Percentiles rank a stretch among this genome's conserved stretches.
Conservation (phyloP, 1,139 yeast species). For the Pichia sp. region DNA sequence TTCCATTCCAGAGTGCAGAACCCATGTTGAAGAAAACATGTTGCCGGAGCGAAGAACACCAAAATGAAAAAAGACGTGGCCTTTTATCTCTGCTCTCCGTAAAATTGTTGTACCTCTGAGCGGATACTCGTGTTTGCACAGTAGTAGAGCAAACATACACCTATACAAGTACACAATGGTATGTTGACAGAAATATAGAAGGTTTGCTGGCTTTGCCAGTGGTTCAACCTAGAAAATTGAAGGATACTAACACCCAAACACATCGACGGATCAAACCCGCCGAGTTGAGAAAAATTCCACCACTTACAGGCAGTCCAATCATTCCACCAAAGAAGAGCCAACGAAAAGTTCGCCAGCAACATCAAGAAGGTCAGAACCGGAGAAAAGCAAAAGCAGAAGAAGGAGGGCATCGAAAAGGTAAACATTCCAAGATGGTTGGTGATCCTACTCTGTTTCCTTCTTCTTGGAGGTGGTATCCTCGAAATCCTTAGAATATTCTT, state of each 20-base stretch:
- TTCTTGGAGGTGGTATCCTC: slow-evolving; percentile 79
- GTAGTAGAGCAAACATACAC: not conserved
- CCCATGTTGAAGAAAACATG: not conserved
- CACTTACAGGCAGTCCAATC: slow-evolving; percentile 52
- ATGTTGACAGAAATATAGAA: not conserved
- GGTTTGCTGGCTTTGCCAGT: too few species aligned
- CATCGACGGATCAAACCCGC: too few species aligned
- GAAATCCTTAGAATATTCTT: slow-evolving; percentile 58
- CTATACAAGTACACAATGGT: not conserved
- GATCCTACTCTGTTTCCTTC: slow-evolving; percentile 58
- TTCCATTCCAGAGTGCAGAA: too few species aligned
- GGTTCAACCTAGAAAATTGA: too few species aligned
- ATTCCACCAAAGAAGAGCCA: slow-evolving; percentile 81
- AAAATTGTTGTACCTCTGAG: too few species aligned
- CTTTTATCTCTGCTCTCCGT: not conserved
- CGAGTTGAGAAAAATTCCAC: too few species aligned
- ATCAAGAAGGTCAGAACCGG: slow-evolving; percentile 54
- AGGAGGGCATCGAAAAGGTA: slow-evolving; percentile 5
- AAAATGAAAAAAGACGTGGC: slow-evolving; percentile 4
- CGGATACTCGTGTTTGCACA: not conserved
- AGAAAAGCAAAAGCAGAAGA: slow-evolving; percentile 17
- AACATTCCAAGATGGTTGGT: slow-evolving; percentile 42
- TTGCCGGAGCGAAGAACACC: not conserved
- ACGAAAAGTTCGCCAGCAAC: slow-evolving; percentile 71
- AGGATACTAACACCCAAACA: too few species aligned